Evolutionary conservation across 495 filamentous ascomycete genomes (phyloP), one percentile per base, ranked within the genome.

Genomic region (Podospora pseudocomata): DNA sequence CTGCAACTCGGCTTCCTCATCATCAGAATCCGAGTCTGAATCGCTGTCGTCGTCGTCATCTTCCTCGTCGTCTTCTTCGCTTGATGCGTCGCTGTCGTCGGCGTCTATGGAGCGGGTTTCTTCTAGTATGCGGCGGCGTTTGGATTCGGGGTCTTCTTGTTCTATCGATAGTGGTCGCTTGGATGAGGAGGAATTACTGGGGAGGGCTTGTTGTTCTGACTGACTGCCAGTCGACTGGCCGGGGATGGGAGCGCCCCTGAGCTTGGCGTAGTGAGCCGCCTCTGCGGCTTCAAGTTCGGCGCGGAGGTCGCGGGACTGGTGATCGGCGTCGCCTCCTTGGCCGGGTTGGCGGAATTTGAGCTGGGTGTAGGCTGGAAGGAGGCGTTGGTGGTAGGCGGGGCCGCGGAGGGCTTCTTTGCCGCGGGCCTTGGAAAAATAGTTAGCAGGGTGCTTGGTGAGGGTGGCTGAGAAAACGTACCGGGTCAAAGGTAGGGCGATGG

Each of bases 381-480:
- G 90, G 64, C 95, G 89, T 83, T 97, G 95, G 78, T 99, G 95
- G 80, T 97, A 98, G 67, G 95, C 95, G 54, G 92, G 91, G 18
- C 95, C 95, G 72, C 93, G 90, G 65, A 91, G 91, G 75, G 94
- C 92, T 78, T 99, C 95, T 86, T 96, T 97, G 71, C 96, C 95
- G 76, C 90, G 89, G 55, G 95, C 94, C 91, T 94, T 68, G 68
- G 64, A 54, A 27, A 65, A n/a, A 59, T 26, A 63, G 72, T 79
- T 68, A 73, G 76, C 66, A 67, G 60, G 13, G 23, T 30, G 64
- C 13, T 5, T 34, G 23, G 5, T 6, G 4, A 44, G 18, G 53
- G 4, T 49, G 34, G 3, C 34, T 6, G 34, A 11, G 11, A 39
- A 6, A 11, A 39, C 86, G 63, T 87, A 92, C 91, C 67, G 94